Evolutionary conservation across 202 grass and related monocot species (phyloP), one percentile per base, ranked within the genome.

Genomic region (Panicum hallii): DNA sequence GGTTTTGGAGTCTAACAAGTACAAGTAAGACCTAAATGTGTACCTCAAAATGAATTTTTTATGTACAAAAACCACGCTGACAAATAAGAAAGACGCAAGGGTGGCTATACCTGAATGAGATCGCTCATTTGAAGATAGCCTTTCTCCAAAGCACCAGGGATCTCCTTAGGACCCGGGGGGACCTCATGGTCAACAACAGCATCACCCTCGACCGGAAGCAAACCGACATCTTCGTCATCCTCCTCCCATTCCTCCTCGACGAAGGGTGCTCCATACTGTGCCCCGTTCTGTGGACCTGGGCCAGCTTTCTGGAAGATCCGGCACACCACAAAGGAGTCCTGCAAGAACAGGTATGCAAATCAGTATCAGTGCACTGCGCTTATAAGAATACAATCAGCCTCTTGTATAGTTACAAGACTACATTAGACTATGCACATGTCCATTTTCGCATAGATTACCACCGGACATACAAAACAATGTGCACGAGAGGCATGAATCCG

Each of bases 241-340:
- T 93, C 90, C 22, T 92, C 93, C 91, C 93, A 99, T 66, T 99
- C 95, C 77, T 92, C 95, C 89, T 98, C 95, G 4, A 95, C 85
- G 13, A 95, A 98, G 22, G 93, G 93, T 16, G 97, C 93, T 52
- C 97, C 97, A 70, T 99, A 96, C 74, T 99, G 97, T 17, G 97
- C 97, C 5, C 97, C 97, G 14, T 99, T 94, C 48, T 96, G 91
- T 9, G 93, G 93, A 43, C 93, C 97, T 22, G 90, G 78, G 4
- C 93, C 93, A 10, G 82, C 93, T 89, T 99, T 99, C 88, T 96
- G 91, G 68, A 96, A 99, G 83, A 99, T 90, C 38, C 93, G 91
- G 81, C 97, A 99, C 44, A 99, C 91, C 14, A 99, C 97, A 62
- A 91, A 96, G 0, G 93, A 90, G 73, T 92, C 93, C 97, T 99